Evolutionary conservation across 2,329 filamentous ascomycete species (phyloP).

Genomic region (Penicillium sp.): DNA sequence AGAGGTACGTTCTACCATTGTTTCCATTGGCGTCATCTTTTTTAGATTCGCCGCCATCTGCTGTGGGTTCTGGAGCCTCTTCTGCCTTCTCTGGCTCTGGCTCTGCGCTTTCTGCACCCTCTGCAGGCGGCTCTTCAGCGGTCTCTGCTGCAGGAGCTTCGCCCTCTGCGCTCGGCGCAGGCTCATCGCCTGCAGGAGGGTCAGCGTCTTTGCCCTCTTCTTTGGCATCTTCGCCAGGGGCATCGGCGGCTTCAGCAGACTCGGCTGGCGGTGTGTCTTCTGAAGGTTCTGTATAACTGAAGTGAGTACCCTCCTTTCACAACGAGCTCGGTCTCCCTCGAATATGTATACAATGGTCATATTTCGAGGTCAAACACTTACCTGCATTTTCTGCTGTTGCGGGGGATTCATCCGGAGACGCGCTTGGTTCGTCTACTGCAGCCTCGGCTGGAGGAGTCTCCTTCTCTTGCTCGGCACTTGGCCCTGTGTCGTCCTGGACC

Average conservation of each 20-base stretch:
- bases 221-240: constrained; percentile 22
- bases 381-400: constrained; percentile 29
- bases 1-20: constrained; percentile 22
- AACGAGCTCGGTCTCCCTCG: not conserved
- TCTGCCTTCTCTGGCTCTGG: constrained; percentile 15
- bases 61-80: constrained; percentile 13
- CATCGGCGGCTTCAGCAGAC: constrained; percentile 21
- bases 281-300: constrained; percentile 22
- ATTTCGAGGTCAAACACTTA: constrained; percentile 18
- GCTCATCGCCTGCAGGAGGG: constrained; percentile 18
- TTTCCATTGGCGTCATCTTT: constrained; percentile 14
- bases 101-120: constrained; percentile 12
- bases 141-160: constrained; percentile 14
- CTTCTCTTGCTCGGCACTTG: constrained; percentile 31
- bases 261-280: constrained; percentile 28
- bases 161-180: constrained; percentile 16
- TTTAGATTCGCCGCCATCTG: constrained; percentile 12
- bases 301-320: constrained; percentile 11
- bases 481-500: constrained; percentile 37
- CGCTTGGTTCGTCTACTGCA: constrained; percentile 22
- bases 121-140: constrained; percentile 15
- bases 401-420: constrained; percentile 24
- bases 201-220: constrained; percentile 22
- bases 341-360: not conserved
- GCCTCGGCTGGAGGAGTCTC: constrained; percentile 23